Conservation (phyloP, 345 rosid genomes). For the Reutealis trisperma region DNA sequence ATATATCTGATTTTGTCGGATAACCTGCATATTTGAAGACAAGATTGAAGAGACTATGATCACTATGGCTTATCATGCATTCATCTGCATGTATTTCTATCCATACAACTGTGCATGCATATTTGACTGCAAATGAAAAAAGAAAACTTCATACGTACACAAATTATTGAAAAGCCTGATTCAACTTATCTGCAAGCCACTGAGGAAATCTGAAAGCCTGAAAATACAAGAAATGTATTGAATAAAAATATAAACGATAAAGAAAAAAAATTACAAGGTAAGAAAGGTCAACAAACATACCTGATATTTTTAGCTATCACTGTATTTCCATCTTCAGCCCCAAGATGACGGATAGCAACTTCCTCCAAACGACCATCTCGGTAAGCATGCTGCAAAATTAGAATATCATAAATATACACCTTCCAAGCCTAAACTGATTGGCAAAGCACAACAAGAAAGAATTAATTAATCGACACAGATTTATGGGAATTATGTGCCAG, state of each 20-base stretch:
- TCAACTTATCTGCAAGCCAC: slow-evolving; percentile 44
- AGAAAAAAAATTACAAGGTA: background rate
- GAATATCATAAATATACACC: slow-evolving; percentile 12
- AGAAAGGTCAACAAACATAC: slow-evolving; percentile 18
- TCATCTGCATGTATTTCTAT: background rate
- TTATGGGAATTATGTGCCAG: background rate
- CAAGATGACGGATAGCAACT: slow-evolving; percentile 67
- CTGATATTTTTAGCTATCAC: slow-evolving; percentile 61
- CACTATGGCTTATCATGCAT: background rate
- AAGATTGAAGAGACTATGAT: background rate
- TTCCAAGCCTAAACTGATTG: background rate
- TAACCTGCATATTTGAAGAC: slow-evolving; percentile 7
- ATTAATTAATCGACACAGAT: background rate
- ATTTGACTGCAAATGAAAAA: background rate
- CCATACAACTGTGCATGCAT: background rate
- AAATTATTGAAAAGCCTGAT: background rate
- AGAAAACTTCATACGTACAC: slow-evolving; percentile 7
- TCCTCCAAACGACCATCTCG: slow-evolving; percentile 80
- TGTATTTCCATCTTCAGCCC: slow-evolving; percentile 63
- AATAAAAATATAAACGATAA: background rate
- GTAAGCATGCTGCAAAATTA: slow-evolving; percentile 63
- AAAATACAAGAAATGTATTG: slow-evolving; percentile 12
- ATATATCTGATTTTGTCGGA: slow-evolving; percentile 8
- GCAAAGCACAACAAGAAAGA: background rate
- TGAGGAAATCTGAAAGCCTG: slow-evolving; percentile 76